Conservation (phyloP, 306 rosid species). For the Carpinus viminea region DNA sequence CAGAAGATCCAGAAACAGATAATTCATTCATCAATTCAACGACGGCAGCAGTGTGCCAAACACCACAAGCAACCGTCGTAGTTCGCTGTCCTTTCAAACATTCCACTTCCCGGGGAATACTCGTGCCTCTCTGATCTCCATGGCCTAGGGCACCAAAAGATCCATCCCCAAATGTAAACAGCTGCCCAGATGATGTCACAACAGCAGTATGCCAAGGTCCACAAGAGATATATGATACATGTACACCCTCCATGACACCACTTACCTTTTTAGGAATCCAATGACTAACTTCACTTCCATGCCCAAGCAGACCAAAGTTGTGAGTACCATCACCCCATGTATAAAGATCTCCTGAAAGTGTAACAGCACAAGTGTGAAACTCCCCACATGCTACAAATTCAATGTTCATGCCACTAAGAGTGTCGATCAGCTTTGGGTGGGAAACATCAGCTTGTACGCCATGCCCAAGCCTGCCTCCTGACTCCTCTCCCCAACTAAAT, state of each 20-base stretch:
- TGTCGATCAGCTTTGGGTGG: conserved; percentile 75
- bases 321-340: conserved; percentile 93
- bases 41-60: conserved; percentile 98
- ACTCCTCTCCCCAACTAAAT: conserved; percentile 97
- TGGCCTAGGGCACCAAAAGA: conserved; percentile 96
- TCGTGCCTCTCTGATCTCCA: conserved; percentile 67
- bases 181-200: conserved; percentile 80
- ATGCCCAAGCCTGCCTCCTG: conserved; percentile 97
- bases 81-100: conserved; percentile 71
- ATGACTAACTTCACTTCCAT: conserved; percentile 76
- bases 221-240: conserved; percentile 74
- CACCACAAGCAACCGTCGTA: conserved; percentile 85
- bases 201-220: conserved; percentile 97
- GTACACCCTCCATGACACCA: conserved; percentile 73
- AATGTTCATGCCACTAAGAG: conserved; percentile 68
- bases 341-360: conserved; percentile 87
- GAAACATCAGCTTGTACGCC: conserved; percentile 75
- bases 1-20: conserved; percentile 45
- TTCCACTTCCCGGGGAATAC: conserved; percentile 80
- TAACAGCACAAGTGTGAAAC: conserved; percentile 90
- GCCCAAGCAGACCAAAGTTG: conserved; percentile 79
- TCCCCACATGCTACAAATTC: conserved; percentile 94
- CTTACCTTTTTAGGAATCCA: conserved; percentile 88
- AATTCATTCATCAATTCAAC: conserved; percentile 57
- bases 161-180: conserved; percentile 98